Conservation (phyloP, 2,329 filamentous ascomycete genomes). For the Beauveria scarabaeidicola region DNA sequence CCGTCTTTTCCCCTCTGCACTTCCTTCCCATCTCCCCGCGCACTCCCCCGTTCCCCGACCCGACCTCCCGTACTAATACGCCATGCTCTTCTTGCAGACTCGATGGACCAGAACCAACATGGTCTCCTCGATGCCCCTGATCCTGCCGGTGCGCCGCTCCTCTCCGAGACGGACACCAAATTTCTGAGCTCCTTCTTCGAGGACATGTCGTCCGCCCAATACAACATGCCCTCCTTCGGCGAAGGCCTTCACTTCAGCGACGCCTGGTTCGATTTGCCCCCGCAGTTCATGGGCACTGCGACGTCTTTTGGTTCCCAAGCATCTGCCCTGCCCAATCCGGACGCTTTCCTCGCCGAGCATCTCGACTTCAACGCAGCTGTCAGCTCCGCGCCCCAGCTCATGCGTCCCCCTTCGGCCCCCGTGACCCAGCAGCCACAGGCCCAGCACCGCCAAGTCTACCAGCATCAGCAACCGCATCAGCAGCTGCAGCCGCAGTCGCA, state of each 20-base stretch:
- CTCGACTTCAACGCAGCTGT: not conserved
- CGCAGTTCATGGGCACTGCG: slow-evolving; percentile 55
- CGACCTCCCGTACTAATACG: slow-evolving; percentile 8
- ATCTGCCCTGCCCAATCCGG: slow-evolving; percentile 15
- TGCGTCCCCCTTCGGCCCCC: slow-evolving; percentile 28
- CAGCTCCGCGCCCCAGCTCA: slow-evolving; percentile 18
- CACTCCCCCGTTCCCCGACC: not conserved
- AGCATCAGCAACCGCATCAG: slow-evolving; percentile 13
- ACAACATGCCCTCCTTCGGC: slow-evolving; percentile 40
- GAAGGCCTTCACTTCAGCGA: slow-evolving; percentile 43
- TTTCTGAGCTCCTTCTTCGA: slow-evolving; percentile 51
- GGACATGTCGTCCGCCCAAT: slow-evolving; percentile 42
- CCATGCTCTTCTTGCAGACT: slow-evolving; percentile 26
- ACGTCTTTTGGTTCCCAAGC: slow-evolving; percentile 52
- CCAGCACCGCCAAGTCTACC: slow-evolving; percentile 14
- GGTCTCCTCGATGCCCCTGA: slow-evolving; percentile 48
- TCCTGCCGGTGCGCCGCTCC: slow-evolving; percentile 55
- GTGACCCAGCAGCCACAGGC: slow-evolving; percentile 15
- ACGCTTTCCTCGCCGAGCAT: slow-evolving; percentile 14
- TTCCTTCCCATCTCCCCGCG: not conserved
- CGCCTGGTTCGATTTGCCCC: slow-evolving; percentile 51
- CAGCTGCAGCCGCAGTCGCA: slow-evolving; percentile 19
- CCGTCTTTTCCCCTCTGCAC: not conserved
- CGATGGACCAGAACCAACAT: slow-evolving; percentile 35
- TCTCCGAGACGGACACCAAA: slow-evolving; percentile 54